Evolutionary conservation across 805 yeast species (phyloP), one percentile per base, ranked within the genome.

Genomic region (Starmerella asiatica): DNA sequence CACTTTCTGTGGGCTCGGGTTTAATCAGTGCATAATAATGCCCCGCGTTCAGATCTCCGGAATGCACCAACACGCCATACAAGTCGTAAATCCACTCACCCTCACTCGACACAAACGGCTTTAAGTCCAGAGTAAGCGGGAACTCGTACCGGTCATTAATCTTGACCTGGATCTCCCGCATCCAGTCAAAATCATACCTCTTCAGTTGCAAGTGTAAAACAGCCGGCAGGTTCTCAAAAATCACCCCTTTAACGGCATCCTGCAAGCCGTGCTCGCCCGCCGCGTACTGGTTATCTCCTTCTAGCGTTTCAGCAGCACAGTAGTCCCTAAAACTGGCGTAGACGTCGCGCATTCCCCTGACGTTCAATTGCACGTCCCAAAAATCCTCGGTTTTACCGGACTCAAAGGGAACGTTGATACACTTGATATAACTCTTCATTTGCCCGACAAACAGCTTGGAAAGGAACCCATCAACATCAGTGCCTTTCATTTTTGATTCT

Each of bases 351-450:
- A 85, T 69, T 27, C 85, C 79, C 56, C 83, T 84, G 19, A 91
- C 99, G 54, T 91, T 91, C 45, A 91, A 65, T 60, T 91, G 98
- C 45, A 91, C 81, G 64, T 91, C 98, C 99, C 99, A 91, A 55
- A 81, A 91, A 56, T 91, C 97, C 59, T 91, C 99, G 3, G 70
- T 73, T 45, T 96, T 71, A 3, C 94, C 75, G 29, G 93, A 79
- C 62, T 91, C 97, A 57, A 83, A 91, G 38, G 86, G 84, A 12
- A 91, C 96, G 57, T 88, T 74, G 32, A 88, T 72, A 62, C 99
- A 91, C 58, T 84, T 80, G 53, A 91, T 82, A 56, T 74, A 91
- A 49, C 94, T 81, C 59, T 82, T 88, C 97, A 88, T 91, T 59
- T 81, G 85, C 9, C 97, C 99, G 14, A 91, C 97, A 63, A 91